A percentile compares a stretch with the other conserved stretches of the same genome.
Evolutionary conservation across 2,329 filamentous ascomycete genomes (phyloP).

Genomic region (Plectosphaerella sp.): DNA sequence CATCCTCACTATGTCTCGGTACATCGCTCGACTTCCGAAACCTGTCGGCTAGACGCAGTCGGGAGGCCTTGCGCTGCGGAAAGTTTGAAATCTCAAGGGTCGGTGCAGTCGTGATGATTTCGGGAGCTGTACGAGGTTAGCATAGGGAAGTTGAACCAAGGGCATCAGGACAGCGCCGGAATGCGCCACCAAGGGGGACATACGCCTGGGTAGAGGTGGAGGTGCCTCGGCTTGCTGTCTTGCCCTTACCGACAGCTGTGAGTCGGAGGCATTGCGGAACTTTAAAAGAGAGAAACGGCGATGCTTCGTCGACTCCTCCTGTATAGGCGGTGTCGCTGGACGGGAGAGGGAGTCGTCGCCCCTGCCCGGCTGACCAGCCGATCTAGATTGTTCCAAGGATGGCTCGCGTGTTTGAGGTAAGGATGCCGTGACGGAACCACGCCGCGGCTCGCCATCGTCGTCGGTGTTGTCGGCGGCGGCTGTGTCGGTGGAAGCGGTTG

Average conservation of each 20-base stretch:
- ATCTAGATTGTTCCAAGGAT: conserved; percentile 1
- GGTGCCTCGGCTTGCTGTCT: conserved; percentile 60
- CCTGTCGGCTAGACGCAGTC: conserved; percentile 48
- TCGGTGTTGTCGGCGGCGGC: conserved; percentile 9
- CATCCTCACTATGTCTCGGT: conserved; percentile 23
- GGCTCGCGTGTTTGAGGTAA: neutral
- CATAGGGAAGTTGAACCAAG: neutral
- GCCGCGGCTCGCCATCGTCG: neutral
- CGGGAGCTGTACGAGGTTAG: conserved; percentile 42
- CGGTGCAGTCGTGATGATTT: conserved; percentile 90
- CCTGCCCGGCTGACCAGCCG: conserved; percentile 4
- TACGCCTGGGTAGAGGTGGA: conserved; percentile 57
- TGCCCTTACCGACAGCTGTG: conserved; percentile 73
- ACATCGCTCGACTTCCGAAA: conserved; percentile 49
- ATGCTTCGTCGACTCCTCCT: conserved; percentile 52
- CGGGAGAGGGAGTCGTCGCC: conserved; percentile 21
- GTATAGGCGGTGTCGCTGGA: conserved; percentile 44
- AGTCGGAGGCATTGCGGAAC: conserved; percentile 90
- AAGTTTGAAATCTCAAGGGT: conserved; percentile 56
- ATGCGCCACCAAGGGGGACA: conserved; percentile 13
- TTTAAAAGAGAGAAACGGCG: conserved; percentile 68
- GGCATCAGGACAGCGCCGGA: neutral
- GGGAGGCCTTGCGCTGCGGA: conserved; percentile 50
- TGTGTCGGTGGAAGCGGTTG: conserved; percentile 17
- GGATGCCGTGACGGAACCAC: neutral